These are phyloP conservation scores for Aureobasidium subglaciale DNA, from an alignment of 2,329 filamentous ascomycete species.

Conservation along the genomic window DNA sequence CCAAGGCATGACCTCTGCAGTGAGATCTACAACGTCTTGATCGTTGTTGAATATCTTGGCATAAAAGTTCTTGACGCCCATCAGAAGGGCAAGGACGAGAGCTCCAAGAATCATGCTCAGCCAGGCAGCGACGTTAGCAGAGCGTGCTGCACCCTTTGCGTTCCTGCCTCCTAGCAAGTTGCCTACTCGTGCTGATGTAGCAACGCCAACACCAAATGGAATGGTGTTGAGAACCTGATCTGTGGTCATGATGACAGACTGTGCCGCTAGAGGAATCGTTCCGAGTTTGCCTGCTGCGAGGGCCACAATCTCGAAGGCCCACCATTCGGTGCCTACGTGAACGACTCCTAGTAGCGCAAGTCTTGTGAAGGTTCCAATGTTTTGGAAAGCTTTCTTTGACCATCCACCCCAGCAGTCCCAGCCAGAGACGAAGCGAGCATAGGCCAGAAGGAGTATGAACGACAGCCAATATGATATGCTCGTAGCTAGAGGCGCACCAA, in stretches of 20 bases:
- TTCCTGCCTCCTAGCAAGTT: constrained; percentile 69
- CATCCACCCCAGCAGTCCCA: constrained; percentile 75
- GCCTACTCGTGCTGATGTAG: constrained; percentile 68
- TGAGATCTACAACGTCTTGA: constrained; percentile 60
- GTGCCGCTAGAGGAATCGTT: constrained; percentile 69
- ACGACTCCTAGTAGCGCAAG: constrained; percentile 70
- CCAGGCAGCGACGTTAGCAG: constrained; percentile 68
- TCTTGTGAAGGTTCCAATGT: constrained; percentile 63
- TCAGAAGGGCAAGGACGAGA: constrained; percentile 59
- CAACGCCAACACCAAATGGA: constrained; percentile 79
- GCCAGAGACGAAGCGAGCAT: constrained; percentile 63
- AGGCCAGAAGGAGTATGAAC: constrained; percentile 67
- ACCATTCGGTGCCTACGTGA: constrained; percentile 88
- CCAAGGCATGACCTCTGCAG: constrained; percentile 71
- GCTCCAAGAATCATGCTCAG: constrained; percentile 64
- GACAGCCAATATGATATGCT: constrained; percentile 82
- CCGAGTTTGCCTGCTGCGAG: constrained; percentile 74
- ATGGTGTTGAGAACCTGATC: constrained; percentile 76
- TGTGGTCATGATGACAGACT: constrained; percentile 83
- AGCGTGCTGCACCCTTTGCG: constrained; percentile 57
- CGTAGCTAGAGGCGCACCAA: constrained; percentile 75
- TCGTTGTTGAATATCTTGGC: constrained; percentile 79
- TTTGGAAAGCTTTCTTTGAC: constrained; percentile 55
- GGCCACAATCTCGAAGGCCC: constrained; percentile 88
- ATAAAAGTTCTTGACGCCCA: constrained; percentile 65